Percentiles rank a stretch among this genome's conserved stretches.
Evolutionary conservation across 176 grass and related monocot species (phyloP).

Genomic region (Zoysia japonica): DNA sequence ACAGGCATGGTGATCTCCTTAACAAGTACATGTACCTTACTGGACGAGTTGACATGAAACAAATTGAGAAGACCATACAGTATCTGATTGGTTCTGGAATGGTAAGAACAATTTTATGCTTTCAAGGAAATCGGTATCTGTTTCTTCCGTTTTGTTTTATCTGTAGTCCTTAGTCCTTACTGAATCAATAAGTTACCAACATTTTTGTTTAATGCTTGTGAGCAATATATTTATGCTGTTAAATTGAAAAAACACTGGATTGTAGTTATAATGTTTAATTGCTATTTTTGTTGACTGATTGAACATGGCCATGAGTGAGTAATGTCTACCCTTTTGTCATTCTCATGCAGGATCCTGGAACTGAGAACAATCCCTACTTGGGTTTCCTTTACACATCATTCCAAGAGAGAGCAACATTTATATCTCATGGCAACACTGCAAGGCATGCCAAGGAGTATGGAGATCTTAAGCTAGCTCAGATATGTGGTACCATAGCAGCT

Average conservation of each 20-base stretch:
- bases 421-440: slow-evolving; percentile 75
- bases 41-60: slow-evolving; percentile 66
- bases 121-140: background rate
- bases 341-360: slow-evolving; percentile 47
- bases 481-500: slow-evolving; percentile 67
- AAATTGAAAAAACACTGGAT: background rate
- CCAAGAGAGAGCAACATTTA: slow-evolving; percentile 82
- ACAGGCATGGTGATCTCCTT: slow-evolving; percentile 69
- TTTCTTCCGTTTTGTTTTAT: slow-evolving; percentile 14
- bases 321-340: background rate
- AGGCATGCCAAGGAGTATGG: slow-evolving; percentile 66
- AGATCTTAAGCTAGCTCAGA: slow-evolving; percentile 68
- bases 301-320: background rate
- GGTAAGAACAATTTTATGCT: slow-evolving; percentile 38
- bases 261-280: background rate
- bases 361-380: slow-evolving; percentile 61
- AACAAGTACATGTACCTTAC: slow-evolving; percentile 75
- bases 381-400: slow-evolving; percentile 80
- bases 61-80: slow-evolving; percentile 76
- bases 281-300: slow-evolving; percentile 1
- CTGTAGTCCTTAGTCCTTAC: background rate
- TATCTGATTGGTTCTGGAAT: slow-evolving; percentile 69
- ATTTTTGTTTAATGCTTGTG: background rate
- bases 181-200: background rate
- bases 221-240: background rate